Evolutionary conservation across 2,329 filamentous ascomycete genomes (phyloP).

Genomic region (Torrubiellomyces zombiae): DNA sequence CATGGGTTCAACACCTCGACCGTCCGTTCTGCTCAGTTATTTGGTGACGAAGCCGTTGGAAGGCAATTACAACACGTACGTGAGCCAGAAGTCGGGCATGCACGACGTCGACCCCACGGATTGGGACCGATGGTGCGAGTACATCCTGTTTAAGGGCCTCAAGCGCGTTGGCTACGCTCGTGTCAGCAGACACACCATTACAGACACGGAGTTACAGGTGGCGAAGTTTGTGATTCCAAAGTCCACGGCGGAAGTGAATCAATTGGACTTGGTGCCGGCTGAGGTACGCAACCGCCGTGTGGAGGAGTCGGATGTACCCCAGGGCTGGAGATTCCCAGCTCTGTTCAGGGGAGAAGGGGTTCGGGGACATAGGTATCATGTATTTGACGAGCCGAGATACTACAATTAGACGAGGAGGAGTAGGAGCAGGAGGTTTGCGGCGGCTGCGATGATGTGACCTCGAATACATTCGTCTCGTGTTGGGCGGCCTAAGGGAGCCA

Average conservation of each 20-base stretch:
- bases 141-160: slow-evolving; percentile 86
- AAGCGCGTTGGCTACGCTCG: slow-evolving; percentile 78
- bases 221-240: slow-evolving; percentile 79
- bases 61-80: slow-evolving; percentile 95
- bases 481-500: too few relatives aligned
- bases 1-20: slow-evolving; percentile 70
- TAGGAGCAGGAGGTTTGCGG: slow-evolving; percentile 2
- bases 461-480: too few relatives aligned
- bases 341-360: slow-evolving; percentile 77
- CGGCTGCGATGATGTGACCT: too few relatives aligned
- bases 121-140: slow-evolving; percentile 98
- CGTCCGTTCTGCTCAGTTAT: slow-evolving; percentile 76
- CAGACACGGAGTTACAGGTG: slow-evolving; percentile 91
- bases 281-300: slow-evolving; percentile 43
- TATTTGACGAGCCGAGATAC: slow-evolving; percentile 84
- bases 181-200: slow-evolving; percentile 79
- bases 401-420: slow-evolving; percentile 20
- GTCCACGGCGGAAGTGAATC: slow-evolving; percentile 37
- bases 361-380: slow-evolving; percentile 80
- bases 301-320: slow-evolving; percentile 56
- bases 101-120: slow-evolving; percentile 82
- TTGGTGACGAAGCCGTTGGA: slow-evolving; percentile 78
- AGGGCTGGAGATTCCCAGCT: slow-evolving; percentile 66
- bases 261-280: slow-evolving; percentile 21
- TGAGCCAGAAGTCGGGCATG: slow-evolving; percentile 77